phyloP scores from a whole-genome alignment of 2,329 filamentous ascomycete genomes.

The Laburnicola sp. region DNA sequence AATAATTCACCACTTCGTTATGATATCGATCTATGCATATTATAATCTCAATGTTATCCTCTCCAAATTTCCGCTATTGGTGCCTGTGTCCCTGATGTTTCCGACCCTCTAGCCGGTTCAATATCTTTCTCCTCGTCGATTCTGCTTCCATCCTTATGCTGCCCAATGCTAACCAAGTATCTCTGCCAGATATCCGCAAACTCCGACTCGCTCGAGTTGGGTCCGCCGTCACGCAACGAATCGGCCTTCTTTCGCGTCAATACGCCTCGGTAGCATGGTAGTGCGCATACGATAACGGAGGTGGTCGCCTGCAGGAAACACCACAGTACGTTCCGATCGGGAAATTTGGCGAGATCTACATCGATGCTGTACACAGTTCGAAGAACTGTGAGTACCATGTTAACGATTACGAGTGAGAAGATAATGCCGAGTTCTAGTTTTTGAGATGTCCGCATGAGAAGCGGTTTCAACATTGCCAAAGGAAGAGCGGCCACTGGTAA shows the following conservation, averaged over 20 bases:
- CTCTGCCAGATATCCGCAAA: constrained; percentile 3
- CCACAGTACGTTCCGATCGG: constrained; percentile 12
- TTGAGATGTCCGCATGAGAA: constrained; percentile 8
- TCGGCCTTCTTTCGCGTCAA: background rate
- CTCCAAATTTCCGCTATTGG: background rate
- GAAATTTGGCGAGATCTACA: background rate
- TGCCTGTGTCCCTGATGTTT: background rate
- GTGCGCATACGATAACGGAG: constrained; percentile 16
- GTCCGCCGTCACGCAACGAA: background rate
- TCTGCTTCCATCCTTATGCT: background rate
- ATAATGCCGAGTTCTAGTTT: constrained; percentile 10
- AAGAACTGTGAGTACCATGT: constrained; percentile 9
- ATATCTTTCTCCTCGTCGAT: background rate
- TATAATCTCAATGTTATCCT: background rate
- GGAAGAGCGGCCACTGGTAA: constrained; percentile 3
- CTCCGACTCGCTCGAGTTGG: background rate
- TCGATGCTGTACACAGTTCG: constrained; percentile 11
- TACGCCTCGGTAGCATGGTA: constrained; percentile 12
- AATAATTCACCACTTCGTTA: background rate
- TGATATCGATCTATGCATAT: background rate
- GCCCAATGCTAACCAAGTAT: background rate
- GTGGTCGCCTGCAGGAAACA: constrained; percentile 10
- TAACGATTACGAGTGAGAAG: constrained; percentile 12
- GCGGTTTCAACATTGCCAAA: constrained; percentile 7
- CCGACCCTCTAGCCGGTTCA: background rate